Evolutionary conservation across 2,329 filamentous ascomycete species (phyloP).

Genomic region (Emergomyces orientalis): DNA sequence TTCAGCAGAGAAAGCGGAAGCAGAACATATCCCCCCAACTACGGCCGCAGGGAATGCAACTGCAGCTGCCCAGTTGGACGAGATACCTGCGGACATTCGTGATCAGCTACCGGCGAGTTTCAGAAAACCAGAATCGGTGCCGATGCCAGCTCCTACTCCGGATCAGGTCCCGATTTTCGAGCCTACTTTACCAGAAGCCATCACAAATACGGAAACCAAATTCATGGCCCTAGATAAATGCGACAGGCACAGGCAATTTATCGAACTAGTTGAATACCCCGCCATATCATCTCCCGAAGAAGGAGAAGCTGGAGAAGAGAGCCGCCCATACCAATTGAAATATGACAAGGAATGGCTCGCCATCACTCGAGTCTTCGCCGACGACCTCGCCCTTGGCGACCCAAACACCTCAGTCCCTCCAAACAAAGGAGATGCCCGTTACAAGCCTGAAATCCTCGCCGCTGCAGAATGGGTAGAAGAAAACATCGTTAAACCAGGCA

Average conservation of each 20-base stretch:
- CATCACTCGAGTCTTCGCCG: constrained; percentile 73
- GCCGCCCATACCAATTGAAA: constrained; percentile 51
- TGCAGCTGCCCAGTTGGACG: constrained; percentile 18
- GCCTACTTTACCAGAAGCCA: constrained; percentile 58
- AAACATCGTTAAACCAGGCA: constrained; percentile 54
- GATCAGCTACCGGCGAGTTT: constrained; percentile 72
- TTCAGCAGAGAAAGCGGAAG: background rate
- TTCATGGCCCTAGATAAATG: constrained; percentile 94
- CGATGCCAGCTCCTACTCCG: constrained; percentile 22
- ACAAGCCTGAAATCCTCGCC: constrained; percentile 56
- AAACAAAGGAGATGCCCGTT: constrained; percentile 60
- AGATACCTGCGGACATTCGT: constrained; percentile 56
- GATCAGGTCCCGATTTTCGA: constrained; percentile 39
- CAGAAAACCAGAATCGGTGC: constrained; percentile 34
- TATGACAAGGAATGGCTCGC: constrained; percentile 96
- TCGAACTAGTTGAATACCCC: constrained; percentile 63
- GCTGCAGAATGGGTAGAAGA: constrained; percentile 74
- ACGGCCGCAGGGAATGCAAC: background rate
- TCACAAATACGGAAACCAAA: constrained; percentile 67
- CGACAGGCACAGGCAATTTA: constrained; percentile 56
- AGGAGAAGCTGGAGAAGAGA: constrained; percentile 8
- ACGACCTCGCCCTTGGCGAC: constrained; percentile 55
- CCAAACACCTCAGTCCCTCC: constrained; percentile 44
- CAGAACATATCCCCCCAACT: background rate
- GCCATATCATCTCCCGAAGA: constrained; percentile 35